These are phyloP conservation scores for Ophiocordyceps camponoti-floridani DNA, from an alignment of 2,329 filamentous ascomycete species.

Conservation along the genomic window DNA sequence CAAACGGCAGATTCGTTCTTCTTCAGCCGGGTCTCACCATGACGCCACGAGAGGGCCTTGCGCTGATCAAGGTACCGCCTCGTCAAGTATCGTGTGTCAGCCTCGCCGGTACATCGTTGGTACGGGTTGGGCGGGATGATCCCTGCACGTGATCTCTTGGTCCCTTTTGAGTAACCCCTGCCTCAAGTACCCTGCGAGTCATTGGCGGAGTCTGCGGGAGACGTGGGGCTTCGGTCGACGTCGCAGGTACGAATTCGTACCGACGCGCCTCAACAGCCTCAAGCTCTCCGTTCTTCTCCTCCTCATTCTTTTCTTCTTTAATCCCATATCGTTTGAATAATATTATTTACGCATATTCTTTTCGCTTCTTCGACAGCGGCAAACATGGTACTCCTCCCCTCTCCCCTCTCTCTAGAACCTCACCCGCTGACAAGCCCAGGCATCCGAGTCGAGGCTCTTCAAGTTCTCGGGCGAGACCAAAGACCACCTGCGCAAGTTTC, in stretches of 20 bases:
- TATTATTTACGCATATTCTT: neutral
- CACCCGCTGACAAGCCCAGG: slow-evolving; percentile 10
- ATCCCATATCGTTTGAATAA: neutral
- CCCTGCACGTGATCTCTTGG: no score
- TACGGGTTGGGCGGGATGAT: neutral
- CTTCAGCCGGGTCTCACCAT: neutral
- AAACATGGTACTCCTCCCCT: neutral
- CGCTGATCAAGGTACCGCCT: neutral
- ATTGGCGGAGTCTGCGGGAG: neutral
- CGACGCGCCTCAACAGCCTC: neutral
- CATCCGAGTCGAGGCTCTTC: slow-evolving; percentile 76
- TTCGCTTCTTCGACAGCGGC: neutral
- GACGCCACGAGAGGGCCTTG: neutral
- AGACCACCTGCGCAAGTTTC: slow-evolving; percentile 84
- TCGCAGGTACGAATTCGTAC: neutral
- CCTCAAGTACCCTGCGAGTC: neutral
- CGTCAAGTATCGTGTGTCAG: neutral
- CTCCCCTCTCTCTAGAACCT: neutral
- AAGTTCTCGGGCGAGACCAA: slow-evolving; percentile 84
- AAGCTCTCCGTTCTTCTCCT: neutral
- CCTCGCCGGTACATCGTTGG: neutral
- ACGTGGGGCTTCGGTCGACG: neutral
- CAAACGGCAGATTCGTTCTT: neutral
- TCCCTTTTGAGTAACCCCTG: neutral
- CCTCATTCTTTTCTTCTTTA: neutral